Evolutionary conservation across 805 yeast genomes (phyloP).

Genomic region (Isabelozyma heimii): DNA sequence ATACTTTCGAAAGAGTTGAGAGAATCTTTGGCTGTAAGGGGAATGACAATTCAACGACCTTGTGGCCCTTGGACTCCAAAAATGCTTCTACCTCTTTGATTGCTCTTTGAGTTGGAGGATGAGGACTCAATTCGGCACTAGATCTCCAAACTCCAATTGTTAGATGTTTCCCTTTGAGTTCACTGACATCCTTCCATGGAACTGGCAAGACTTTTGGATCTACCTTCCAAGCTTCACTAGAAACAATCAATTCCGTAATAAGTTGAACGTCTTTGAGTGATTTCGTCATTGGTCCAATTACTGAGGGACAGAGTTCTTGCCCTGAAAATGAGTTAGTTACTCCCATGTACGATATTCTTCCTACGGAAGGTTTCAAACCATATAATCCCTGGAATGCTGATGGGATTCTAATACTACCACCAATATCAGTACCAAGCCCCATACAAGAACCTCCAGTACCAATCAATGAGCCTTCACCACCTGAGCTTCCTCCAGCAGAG

Average conservation of each 20-base stretch:
- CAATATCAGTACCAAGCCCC: conserved; percentile 46
- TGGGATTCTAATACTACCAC: conserved; percentile 55
- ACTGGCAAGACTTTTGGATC: conserved; percentile 4
- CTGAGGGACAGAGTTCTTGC: conserved; percentile 1
- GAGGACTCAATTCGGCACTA: conserved; percentile 2
- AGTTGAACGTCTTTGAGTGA: conserved; percentile 2
- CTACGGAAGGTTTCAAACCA: conserved; percentile 48
- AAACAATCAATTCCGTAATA: conserved; percentile 3
- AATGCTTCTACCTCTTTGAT: conserved; percentile 1
- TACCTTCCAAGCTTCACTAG: conserved; percentile 4
- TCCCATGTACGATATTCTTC: conserved; percentile 38
- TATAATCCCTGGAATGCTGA: conserved; percentile 53
- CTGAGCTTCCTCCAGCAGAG: conserved; percentile 54
- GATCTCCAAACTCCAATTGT: conserved; percentile 2
- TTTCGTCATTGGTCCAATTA: conserved; percentile 16
- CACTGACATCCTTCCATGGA: conserved; percentile 1
- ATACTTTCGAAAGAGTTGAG: conserved; percentile 26
- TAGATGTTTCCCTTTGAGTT: background rate
- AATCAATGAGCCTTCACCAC: conserved; percentile 51
- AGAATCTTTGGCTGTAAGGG: conserved; percentile 28
- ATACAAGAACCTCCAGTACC: conserved; percentile 41
- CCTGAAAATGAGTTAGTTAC: background rate
- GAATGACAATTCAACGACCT: conserved; percentile 42
- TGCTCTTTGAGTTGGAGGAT: conserved; percentile 5
- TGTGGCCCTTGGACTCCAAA: conserved; percentile 35